Percentiles rank a stretch among this genome's conserved stretches.
Evolutionary conservation across 225 moss, liverwort and hornwort genomes (phyloP).

Genomic region (Polytrichum commune): DNA sequence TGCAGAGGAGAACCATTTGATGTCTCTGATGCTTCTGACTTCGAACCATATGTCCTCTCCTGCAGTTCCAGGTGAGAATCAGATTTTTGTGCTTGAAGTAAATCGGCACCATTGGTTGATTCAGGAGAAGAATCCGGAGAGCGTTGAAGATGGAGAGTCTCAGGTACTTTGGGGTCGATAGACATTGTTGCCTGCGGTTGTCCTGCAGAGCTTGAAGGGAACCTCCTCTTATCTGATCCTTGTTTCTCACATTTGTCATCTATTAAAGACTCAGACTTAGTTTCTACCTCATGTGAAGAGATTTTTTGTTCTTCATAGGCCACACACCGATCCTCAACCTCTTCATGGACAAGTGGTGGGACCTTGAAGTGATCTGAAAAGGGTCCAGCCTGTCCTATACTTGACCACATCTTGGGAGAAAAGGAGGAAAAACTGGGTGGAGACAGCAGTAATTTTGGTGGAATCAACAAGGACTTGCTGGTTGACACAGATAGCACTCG

Average conservation of each 20-base stretch:
- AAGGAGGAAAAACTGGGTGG: conserved; percentile 11
- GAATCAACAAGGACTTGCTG: conserved; percentile 20
- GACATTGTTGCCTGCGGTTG: conserved; percentile 12
- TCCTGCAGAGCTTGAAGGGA: conserved; percentile 1
- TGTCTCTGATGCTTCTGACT: conserved; percentile 22
- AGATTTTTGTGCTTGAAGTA: conserved; percentile 22
- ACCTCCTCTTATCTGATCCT: not conserved
- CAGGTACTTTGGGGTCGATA: conserved; percentile 13
- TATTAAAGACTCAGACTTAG: not conserved
- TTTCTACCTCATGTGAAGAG: not conserved
- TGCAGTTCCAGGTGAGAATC: conserved; percentile 24
- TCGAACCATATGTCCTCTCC: conserved; percentile 13
- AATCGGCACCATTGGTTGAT: conserved; percentile 26
- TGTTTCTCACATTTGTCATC: not conserved
- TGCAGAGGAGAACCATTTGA: conserved; percentile 30
- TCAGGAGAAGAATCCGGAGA: conserved; percentile 31
- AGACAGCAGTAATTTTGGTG: conserved; percentile 20
- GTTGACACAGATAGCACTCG: not conserved
- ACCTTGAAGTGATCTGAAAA: conserved; percentile 18
- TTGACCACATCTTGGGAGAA: not conserved
- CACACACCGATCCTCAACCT: conserved; percentile 21
- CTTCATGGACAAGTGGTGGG: conserved; percentile 32
- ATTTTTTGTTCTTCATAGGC: conserved; percentile 15
- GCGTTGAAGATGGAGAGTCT: conserved; percentile 17
- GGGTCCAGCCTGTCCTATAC: conserved; percentile 16